phyloP scores from a whole-genome alignment of 2,329 filamentous ascomycete genomes.

The Trichoderma afroharzianum region DNA sequence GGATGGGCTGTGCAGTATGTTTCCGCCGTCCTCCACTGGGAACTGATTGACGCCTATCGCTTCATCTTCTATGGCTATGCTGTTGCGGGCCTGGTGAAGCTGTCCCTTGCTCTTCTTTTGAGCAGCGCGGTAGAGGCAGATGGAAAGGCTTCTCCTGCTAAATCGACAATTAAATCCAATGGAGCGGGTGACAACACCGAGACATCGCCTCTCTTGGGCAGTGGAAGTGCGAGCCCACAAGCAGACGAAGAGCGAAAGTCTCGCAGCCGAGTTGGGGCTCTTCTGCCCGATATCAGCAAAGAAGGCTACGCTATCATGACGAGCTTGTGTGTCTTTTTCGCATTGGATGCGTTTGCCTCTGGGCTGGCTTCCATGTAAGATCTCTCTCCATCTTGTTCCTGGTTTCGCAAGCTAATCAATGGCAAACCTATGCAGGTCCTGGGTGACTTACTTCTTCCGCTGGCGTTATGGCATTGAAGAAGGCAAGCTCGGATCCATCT shows the following conservation, averaged over 20 bases:
- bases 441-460: slow-evolving; percentile 57
- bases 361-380: slow-evolving; percentile 61
- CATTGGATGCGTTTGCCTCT: slow-evolving; percentile 65
- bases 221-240: slow-evolving; percentile 10
- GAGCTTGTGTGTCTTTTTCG: slow-evolving; percentile 64
- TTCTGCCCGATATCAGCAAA: slow-evolving; percentile 56
- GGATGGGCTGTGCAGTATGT: slow-evolving; percentile 58
- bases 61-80: slow-evolving; percentile 57
- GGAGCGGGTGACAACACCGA: slow-evolving; percentile 16
- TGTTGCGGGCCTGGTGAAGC: slow-evolving; percentile 53
- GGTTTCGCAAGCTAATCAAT: slow-evolving; percentile 25
- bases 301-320: slow-evolving; percentile 53
- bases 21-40: slow-evolving; percentile 40
- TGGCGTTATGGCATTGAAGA: slow-evolving; percentile 46
- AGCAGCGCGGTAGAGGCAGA: slow-evolving; percentile 44
- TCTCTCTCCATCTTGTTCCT: slow-evolving; percentile 24
- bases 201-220: slow-evolving; percentile 27
- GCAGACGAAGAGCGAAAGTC: background rate
- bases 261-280: slow-evolving; percentile 4
- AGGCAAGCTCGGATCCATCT: slow-evolving; percentile 50
- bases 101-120: slow-evolving; percentile 48
- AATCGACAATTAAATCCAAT: background rate
- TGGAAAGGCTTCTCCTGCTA: background rate
- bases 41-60: slow-evolving; percentile 47
- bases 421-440: slow-evolving; percentile 37